These are phyloP conservation scores for Penicillium argentinense DNA, from an alignment of 495 filamentous ascomycete genomes.

Conservation along the genomic window DNA sequence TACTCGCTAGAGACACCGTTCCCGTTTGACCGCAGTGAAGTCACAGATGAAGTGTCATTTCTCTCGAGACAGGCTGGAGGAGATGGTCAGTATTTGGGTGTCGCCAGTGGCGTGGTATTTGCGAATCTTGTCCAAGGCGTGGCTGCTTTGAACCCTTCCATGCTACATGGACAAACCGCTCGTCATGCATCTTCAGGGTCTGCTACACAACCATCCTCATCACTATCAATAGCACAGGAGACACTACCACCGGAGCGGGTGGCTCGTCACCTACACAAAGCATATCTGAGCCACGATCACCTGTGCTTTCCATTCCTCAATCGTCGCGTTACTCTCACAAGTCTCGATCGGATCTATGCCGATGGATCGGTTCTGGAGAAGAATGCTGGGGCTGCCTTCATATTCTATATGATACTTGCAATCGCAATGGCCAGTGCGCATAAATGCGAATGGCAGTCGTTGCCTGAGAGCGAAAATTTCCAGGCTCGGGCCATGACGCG, in stretches of 20 bases:
- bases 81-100: constrained; percentile 25
- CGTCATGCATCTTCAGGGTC: constrained; percentile 3
- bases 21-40: constrained; percentile 11
- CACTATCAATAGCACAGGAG: background rate
- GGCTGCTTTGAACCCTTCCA: background rate
- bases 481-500: constrained; percentile 12
- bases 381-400: constrained; percentile 14
- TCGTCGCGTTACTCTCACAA: constrained; percentile 2
- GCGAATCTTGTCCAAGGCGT: constrained; percentile 19
- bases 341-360: constrained; percentile 12
- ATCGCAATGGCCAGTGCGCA: constrained; percentile 21
- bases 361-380: constrained; percentile 13
- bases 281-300: constrained; percentile 28
- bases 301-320: constrained; percentile 24
- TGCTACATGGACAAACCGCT: background rate
- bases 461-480: constrained; percentile 24
- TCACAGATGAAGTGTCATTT: constrained; percentile 28
- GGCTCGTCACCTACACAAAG: constrained; percentile 16
- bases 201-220: background rate
- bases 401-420: constrained; percentile 27
- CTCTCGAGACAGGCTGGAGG: constrained; percentile 24
- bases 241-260: constrained; percentile 14
- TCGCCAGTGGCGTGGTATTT: constrained; percentile 23
- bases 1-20: background rate
- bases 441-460: constrained; percentile 23